phyloP scores from a whole-genome alignment of 2,329 filamentous ascomycete genomes.

The Exophiala sideris region DNA sequence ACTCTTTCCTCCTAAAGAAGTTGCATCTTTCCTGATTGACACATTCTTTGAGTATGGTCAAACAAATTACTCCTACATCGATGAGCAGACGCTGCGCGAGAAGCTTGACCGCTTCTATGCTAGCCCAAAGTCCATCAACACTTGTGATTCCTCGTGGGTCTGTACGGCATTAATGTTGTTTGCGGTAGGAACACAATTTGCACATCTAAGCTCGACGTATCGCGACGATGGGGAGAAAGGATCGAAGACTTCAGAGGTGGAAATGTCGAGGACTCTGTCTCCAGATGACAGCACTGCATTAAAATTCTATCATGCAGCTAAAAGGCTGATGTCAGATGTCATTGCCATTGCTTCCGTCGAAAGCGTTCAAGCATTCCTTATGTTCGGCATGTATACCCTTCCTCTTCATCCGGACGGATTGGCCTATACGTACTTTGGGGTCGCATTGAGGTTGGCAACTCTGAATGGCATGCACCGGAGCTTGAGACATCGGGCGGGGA shows the following conservation, averaged over 20 bases:
- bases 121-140: constrained; percentile 37
- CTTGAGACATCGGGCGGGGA: constrained; percentile 36
- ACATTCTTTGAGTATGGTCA: constrained; percentile 50
- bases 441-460: constrained; percentile 51
- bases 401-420: constrained; percentile 52
- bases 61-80: constrained; percentile 51
- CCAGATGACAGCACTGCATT: constrained; percentile 50
- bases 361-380: constrained; percentile 53
- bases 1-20: constrained; percentile 41
- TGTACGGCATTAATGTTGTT: constrained; percentile 49
- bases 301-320: constrained; percentile 51
- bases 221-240: background rate
- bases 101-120: constrained; percentile 45
- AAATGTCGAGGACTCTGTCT: constrained; percentile 1
- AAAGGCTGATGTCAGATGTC: constrained; percentile 50
- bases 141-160: constrained; percentile 43
- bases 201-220: constrained; percentile 36
- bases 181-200: constrained; percentile 52
- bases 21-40: constrained; percentile 47
- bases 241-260: constrained; percentile 32
- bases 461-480: constrained; percentile 56
- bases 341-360: constrained; percentile 52
- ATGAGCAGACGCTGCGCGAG: constrained; percentile 42
- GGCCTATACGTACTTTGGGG: constrained; percentile 51
- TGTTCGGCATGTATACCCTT: constrained; percentile 52